phyloP scores from a whole-genome alignment of 805 yeast genomes.

The Candida michaelii region DNA sequence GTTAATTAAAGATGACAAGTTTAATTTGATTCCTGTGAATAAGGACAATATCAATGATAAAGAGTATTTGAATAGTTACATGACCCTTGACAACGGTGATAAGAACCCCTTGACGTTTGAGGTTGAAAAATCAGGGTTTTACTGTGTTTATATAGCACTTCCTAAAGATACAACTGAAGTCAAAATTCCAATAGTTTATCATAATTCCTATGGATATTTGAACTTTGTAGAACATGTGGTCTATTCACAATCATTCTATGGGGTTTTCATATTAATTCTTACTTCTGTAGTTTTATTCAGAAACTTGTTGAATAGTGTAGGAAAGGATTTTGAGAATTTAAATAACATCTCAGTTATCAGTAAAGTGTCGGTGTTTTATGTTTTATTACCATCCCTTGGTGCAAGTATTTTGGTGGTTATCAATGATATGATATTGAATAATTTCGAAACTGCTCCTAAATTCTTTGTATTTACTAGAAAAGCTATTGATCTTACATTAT shows the following conservation, averaged over 20 bases:
- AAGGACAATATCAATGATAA: not conserved
- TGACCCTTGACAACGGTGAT: constrained; percentile 10
- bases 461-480: not conserved
- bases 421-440: constrained; percentile 8
- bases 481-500: constrained; percentile 7
- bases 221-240: constrained; percentile 16
- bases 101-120: constrained; percentile 8
- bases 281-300: constrained; percentile 23
- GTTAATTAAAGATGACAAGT: constrained; percentile 9
- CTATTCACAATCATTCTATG: constrained; percentile 18
- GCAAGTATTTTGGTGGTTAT: not conserved
- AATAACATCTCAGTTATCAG: constrained; percentile 29
- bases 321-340: constrained; percentile 27
- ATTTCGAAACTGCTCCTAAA: constrained; percentile 4
- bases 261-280: constrained; percentile 16
- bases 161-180: constrained; percentile 13
- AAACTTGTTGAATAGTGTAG: constrained; percentile 26
- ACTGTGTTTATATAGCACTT: constrained; percentile 32
- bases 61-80: constrained; percentile 1
- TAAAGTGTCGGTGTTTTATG: constrained; percentile 26
- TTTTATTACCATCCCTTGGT: constrained; percentile 21
- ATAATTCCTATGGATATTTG: constrained; percentile 27
- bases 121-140: constrained; percentile 25
- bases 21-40: constrained; percentile 3
- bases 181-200: constrained; percentile 21